A percentile compares a stretch with the other conserved stretches of the same genome.
Evolutionary conservation across 148 eudicot species (phyloP).

Genomic region (Fagopyrum esculentum): DNA sequence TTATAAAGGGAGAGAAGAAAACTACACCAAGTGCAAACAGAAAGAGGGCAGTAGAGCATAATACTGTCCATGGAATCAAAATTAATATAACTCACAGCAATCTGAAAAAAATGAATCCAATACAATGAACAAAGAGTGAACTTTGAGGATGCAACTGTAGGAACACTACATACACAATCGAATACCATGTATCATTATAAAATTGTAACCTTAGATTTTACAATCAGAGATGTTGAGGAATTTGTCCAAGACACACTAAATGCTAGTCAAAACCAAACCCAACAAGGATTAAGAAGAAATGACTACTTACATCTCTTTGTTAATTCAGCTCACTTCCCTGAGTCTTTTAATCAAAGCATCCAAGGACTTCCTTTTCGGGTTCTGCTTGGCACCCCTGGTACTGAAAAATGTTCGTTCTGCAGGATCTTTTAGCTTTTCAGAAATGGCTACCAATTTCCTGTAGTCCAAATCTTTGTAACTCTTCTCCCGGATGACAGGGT

Average conservation of each 20-base stretch:
- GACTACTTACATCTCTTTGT: constrained; percentile 33
- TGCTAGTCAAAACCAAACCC: constrained; percentile 24
- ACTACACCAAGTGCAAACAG: not conserved
- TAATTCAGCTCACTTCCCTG: constrained; percentile 72
- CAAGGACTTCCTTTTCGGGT: constrained; percentile 85
- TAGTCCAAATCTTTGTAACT: constrained; percentile 83
- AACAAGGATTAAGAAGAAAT: constrained; percentile 16
- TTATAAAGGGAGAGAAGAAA: not conserved
- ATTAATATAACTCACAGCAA: not conserved
- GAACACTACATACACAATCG: constrained; percentile 37
- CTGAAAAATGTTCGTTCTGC: constrained; percentile 79
- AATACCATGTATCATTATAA: constrained; percentile 25
- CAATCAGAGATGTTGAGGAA: constrained; percentile 21
- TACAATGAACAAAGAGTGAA: constrained; percentile 19
- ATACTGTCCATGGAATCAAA: constrained; percentile 1
- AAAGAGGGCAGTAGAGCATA: not conserved
- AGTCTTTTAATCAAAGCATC: constrained; percentile 84
- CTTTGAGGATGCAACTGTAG: constrained; percentile 18
- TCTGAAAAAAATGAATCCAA: constrained; percentile 23
- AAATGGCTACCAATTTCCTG: constrained; percentile 70
- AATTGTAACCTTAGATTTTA: constrained; percentile 25
- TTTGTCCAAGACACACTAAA: not conserved
- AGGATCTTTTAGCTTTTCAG: constrained; percentile 86
- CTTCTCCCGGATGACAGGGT: constrained; percentile 86
- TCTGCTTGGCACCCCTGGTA: constrained; percentile 65